Conservation (phyloP, 2,329 filamentous ascomycete species). For the Cytospora schulzeri region DNA sequence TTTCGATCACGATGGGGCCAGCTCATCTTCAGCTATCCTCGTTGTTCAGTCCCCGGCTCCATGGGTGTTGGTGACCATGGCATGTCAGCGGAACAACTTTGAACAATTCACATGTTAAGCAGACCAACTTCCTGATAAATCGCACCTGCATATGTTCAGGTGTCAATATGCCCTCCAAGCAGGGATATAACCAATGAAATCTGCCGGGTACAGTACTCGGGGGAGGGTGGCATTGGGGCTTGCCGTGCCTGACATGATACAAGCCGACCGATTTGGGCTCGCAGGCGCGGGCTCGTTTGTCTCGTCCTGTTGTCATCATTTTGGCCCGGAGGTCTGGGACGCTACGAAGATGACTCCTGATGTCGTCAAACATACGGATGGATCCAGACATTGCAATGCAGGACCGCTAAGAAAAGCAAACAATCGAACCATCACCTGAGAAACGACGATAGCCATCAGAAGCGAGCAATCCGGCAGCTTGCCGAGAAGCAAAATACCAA, state of each 20-base stretch:
- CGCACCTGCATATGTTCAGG: conserved; percentile 14
- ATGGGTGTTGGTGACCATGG: neutral
- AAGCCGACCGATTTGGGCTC: conserved; percentile 7
- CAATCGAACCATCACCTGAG: conserved; percentile 3
- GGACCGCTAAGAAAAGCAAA: conserved; percentile 19
- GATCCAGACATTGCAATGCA: conserved; percentile 5
- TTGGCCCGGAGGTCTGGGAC: conserved; percentile 10
- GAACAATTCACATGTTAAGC: neutral
- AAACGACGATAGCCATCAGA: conserved; percentile 3
- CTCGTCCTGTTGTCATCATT: neutral
- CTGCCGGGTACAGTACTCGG: conserved; percentile 15
- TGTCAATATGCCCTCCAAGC: conserved; percentile 6
- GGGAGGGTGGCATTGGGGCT: conserved; percentile 15
- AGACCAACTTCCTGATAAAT: neutral
- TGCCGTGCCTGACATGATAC: conserved; percentile 20
- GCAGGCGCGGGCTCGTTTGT: conserved; percentile 1
- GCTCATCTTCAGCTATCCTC: conserved; percentile 3
- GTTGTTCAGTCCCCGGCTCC: neutral
- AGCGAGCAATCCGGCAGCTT: neutral
- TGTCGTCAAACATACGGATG: neutral
- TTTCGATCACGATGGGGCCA: conserved; percentile 6
- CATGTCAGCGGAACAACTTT: neutral
- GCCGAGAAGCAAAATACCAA: conserved; percentile 2
- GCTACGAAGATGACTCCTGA: conserved; percentile 2
- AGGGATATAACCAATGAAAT: conserved; percentile 4